These are phyloP conservation scores for Gentiana macrophylla DNA, from an alignment of 257 asterid genomes.

Conservation along the genomic window DNA sequence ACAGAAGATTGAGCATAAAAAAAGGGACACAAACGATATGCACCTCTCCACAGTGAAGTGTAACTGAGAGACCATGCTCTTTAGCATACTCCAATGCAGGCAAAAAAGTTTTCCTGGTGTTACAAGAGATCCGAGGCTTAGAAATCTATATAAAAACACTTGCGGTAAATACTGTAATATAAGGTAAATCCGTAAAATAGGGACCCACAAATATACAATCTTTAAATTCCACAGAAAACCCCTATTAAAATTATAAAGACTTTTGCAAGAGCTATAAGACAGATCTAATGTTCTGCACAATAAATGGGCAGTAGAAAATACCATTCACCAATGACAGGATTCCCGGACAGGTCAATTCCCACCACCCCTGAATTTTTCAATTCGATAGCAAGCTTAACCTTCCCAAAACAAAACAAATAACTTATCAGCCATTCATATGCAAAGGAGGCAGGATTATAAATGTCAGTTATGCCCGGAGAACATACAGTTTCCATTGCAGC, in stretches of 20 bases:
- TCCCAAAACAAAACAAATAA: conserved; percentile 15
- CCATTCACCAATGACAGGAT: conserved; percentile 89
- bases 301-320: conserved; percentile 11
- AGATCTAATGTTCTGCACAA: neutral
- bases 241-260: too few relatives aligned
- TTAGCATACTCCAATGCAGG: conserved; percentile 82
- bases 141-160: neutral
- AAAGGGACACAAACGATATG: conserved; percentile 21
- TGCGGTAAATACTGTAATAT: too few relatives aligned
- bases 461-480: conserved; percentile 1
- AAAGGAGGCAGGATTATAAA: too few relatives aligned
- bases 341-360: conserved; percentile 93
- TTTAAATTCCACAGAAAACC: too few relatives aligned
- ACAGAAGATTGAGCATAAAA: conserved; percentile 3
- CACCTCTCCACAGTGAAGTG: conserved; percentile 99
- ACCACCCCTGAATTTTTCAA: conserved; percentile 71
- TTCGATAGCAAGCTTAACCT: conserved; percentile 77
- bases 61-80: conserved; percentile 61
- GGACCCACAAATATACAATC: too few relatives aligned
- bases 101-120: conserved; percentile 55
- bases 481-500: conserved; percentile 95
- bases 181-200: too few relatives aligned
- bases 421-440: conserved; percentile 5
- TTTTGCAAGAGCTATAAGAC: neutral
- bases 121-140: conserved; percentile 13